phyloP scores from a whole-genome alignment of 495 filamentous ascomycete genomes.

The Letharia columbiana region DNA sequence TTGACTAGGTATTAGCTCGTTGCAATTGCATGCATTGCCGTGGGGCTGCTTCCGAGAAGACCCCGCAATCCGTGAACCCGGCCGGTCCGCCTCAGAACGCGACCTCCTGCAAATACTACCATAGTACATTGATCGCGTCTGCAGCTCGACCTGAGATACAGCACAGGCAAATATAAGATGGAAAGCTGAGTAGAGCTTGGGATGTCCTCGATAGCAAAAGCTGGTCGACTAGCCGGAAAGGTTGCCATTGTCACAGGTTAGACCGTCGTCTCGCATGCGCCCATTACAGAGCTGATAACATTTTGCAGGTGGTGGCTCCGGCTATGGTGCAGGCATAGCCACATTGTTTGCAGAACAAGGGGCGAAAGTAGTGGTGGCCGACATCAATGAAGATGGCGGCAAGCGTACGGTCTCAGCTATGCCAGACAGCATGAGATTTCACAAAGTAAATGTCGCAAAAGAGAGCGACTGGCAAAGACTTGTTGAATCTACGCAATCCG shows the following conservation, averaged over 20 bases:
- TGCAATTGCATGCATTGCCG: neutral
- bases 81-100: neutral
- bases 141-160: neutral
- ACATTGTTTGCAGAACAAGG: slow-evolving; percentile 50
- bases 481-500: slow-evolving; percentile 38
- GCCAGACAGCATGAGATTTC: slow-evolving; percentile 36
- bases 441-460: slow-evolving; percentile 44
- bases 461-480: slow-evolving; percentile 41
- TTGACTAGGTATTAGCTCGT: neutral
- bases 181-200: neutral
- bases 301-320: slow-evolving; percentile 43
- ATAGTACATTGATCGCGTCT: neutral
- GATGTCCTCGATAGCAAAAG: slow-evolving; percentile 13
- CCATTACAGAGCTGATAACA: neutral
- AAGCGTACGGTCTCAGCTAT: slow-evolving; percentile 37
- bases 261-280: neutral
- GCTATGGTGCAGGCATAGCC: slow-evolving; percentile 52
- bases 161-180: slow-evolving; percentile 9
- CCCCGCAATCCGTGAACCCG: neutral
- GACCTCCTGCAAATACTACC: neutral
- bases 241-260: slow-evolving; percentile 38
- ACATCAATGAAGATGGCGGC: slow-evolving; percentile 49
- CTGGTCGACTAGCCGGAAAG: slow-evolving; percentile 35
- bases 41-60: neutral
- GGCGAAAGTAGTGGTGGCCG: slow-evolving; percentile 48